Evolutionary conservation across 2,329 filamentous ascomycete genomes (phyloP), one percentile per base, ranked within the genome.

Genomic region (Diaporthe batatas): DNA sequence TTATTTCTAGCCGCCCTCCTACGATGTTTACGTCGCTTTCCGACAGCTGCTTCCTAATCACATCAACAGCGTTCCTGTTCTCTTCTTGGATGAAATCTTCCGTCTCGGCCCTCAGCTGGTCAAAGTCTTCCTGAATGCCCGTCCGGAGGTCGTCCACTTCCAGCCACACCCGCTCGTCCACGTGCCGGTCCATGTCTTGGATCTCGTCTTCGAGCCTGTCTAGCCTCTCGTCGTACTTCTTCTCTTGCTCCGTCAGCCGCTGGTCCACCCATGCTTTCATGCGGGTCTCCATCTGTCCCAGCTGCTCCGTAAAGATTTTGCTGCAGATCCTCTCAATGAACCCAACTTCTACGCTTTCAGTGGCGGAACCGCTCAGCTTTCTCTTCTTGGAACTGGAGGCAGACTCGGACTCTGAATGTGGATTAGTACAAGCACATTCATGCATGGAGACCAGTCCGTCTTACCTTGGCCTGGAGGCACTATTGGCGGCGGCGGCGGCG

Each of bases 91-190:
- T 51, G 21, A 65, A 51, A 4, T 51, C 62, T 39, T 36, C 25
- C 29, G 44, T 53, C 32, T 65, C 62, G 7, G 29, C 47, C 62
- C 62, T 51, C 44, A 65, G n/a, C 44, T 25, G 21, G 44, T 65
- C 62, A 65, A 65, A 51, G 32, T 65, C 62, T 7, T 65, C 62
- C 29, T 51, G 62, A 1, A 65, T 65, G n/a, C 59, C 62, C 3
- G 62, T 65, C 29, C 62, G 62, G 29, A 65, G 62, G 44, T 65
- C 62, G 16, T 65, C 62, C 62, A 65, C 62, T n/a, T 65, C 62
- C 29, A 65, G 62, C 62, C 62, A 65, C 29, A 65, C 62, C 1
- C 62, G 44, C 47, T 65, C 62, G 32, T 65, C 62, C 7, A 65
- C 62, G 3, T 65, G 62, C 21, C 32, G 21, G 4, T 65, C 62